phyloP scores from a whole-genome alignment of 352 stramenopile species.

The Globisporangium paddicum region DNA sequence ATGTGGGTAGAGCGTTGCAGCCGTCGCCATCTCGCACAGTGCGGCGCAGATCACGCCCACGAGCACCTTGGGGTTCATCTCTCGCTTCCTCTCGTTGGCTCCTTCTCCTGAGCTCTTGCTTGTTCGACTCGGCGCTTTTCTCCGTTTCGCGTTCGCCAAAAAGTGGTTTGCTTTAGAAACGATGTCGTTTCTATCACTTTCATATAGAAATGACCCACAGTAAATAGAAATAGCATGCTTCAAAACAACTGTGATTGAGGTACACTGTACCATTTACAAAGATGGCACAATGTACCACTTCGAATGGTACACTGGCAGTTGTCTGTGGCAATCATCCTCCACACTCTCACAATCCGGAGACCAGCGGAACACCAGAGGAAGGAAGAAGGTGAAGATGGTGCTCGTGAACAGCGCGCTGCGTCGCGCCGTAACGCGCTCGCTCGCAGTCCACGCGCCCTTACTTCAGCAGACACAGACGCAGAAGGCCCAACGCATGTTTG shows the following conservation, averaged over 20 bases:
- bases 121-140: constrained; percentile 14
- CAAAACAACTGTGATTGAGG: too few relatives aligned
- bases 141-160: constrained; percentile 5
- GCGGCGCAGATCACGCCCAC: constrained; percentile 13
- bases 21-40: constrained; percentile 18
- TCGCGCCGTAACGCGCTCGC: constrained; percentile 17
- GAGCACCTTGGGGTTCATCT: constrained; percentile 23
- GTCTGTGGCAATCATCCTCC: background rate
- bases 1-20: constrained; percentile 36
- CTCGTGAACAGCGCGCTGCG: constrained; percentile 28
- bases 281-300: too few relatives aligned
- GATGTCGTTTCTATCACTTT: too few relatives aligned
- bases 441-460: background rate
- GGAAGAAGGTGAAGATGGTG: constrained; percentile 14
- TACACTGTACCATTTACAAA: too few relatives aligned
- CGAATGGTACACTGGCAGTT: background rate
- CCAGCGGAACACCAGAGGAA: constrained; percentile 8
- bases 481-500: background rate
- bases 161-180: too few relatives aligned
- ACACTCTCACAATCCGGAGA: constrained; percentile 9
- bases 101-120: background rate
- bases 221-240: too few relatives aligned
- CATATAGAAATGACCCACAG: too few relatives aligned
- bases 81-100: constrained; percentile 9
- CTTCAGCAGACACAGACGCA: background rate